Conservation (phyloP, 306 rosid genomes). For the Prunus davidiana region DNA sequence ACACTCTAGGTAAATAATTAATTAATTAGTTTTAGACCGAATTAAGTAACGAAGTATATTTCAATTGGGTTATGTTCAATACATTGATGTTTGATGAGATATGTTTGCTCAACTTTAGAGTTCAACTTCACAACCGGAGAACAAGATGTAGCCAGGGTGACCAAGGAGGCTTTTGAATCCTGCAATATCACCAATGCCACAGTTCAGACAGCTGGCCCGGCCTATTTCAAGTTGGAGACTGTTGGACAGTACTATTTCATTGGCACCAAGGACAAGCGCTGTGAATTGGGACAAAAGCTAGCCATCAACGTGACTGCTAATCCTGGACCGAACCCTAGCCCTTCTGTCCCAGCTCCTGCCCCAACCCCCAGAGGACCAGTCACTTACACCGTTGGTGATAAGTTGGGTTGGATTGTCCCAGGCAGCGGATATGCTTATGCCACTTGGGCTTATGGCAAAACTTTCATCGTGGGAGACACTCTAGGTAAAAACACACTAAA, state of each 20-base stretch:
- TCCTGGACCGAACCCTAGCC: conserved; percentile 15
- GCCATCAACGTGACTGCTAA: conserved; percentile 32
- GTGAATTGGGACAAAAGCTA: conserved; percentile 40
- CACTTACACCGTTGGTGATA: conserved; percentile 41
- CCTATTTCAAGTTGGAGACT: conserved; percentile 40
- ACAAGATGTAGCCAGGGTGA: conserved; percentile 57
- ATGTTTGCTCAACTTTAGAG: conserved; percentile 15
- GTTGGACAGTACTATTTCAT: conserved; percentile 50
- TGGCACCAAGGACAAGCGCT: conserved; percentile 38
- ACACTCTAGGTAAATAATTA: conserved; percentile 37
- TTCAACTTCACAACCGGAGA: conserved; percentile 53
- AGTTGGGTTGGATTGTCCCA: conserved; percentile 46
- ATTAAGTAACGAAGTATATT: too few species aligned
- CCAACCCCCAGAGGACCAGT: conserved; percentile 19
- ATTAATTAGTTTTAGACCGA: too few species aligned
- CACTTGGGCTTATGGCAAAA: conserved; percentile 36
- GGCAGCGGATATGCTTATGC: conserved; percentile 23
- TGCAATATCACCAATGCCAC: conserved; percentile 48
- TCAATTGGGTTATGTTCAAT: too few species aligned
- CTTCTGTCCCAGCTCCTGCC: conserved; percentile 14
- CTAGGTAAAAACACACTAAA: conserved; percentile 23
- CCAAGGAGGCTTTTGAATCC: conserved; percentile 33
- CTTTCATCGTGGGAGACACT: conserved; percentile 47
- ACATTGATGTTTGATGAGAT: too few species aligned
- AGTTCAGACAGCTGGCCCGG: conserved; percentile 31